A percentile compares a stretch with the other conserved stretches of the same genome.
Conservation (phyloP, 2,329 filamentous ascomycete species). For the Cladophialophora immunda region DNA sequence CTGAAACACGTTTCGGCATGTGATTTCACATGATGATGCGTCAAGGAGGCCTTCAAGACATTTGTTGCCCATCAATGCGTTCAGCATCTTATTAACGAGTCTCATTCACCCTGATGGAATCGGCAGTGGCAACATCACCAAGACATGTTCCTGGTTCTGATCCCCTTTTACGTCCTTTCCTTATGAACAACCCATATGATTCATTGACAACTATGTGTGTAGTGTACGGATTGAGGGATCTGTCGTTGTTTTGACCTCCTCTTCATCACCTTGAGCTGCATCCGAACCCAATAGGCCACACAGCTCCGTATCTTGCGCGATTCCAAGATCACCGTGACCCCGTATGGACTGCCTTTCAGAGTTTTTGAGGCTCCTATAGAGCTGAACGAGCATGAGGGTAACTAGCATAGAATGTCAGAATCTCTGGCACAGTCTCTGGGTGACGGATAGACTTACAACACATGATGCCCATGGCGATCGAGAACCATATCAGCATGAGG, state of each 20-base stretch:
- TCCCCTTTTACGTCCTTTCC: too few species aligned
- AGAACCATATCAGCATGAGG: neutral
- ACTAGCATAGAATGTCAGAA: neutral
- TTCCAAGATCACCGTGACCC: neutral
- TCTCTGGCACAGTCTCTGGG: too few species aligned
- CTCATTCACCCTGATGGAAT: too few species aligned
- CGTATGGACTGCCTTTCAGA: neutral
- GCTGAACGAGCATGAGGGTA: neutral
- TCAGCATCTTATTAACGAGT: too few species aligned
- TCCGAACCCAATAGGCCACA: neutral
- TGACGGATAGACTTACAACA: neutral
- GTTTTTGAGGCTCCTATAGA: neutral
- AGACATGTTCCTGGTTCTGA: too few species aligned
- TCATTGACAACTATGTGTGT: neutral
- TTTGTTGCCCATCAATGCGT: too few species aligned
- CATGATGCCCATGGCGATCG: neutral
- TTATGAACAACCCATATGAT: too few species aligned
- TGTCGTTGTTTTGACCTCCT: neutral
- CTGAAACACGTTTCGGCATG: too few species aligned
- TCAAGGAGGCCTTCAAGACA: too few species aligned
- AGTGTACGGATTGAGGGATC: neutral
- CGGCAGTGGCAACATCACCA: too few species aligned
- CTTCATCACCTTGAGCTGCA: neutral
- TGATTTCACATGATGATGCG: too few species aligned
- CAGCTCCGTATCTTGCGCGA: neutral